These are phyloP conservation scores for Eutypa lata DNA, from an alignment of 2,329 filamentous ascomycete genomes.

Conservation along the genomic window DNA sequence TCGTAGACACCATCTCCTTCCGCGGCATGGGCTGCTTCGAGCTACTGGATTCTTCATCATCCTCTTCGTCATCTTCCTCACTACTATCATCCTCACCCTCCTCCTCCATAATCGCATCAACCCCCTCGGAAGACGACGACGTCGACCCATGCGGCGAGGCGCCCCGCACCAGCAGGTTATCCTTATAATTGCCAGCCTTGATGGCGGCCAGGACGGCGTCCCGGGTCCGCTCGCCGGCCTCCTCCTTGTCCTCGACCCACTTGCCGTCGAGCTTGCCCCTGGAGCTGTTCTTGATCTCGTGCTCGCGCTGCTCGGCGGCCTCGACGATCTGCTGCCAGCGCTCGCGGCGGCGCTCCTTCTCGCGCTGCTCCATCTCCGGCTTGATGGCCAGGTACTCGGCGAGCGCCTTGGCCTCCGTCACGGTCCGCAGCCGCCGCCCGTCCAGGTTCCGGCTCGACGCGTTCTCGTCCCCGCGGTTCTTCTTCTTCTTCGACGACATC, in stretches of 20 bases:
- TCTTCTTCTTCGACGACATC: constrained; percentile 95
- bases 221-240: constrained; percentile 78
- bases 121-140: constrained; percentile 34
- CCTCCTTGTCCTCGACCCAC: constrained; percentile 94
- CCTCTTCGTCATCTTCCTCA: constrained; percentile 32
- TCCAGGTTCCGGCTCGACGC: constrained; percentile 92
- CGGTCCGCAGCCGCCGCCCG: constrained; percentile 82
- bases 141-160: constrained; percentile 49
- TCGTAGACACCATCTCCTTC: constrained; percentile 36
- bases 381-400: constrained; percentile 95
- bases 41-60: constrained; percentile 34
- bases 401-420: constrained; percentile 91
- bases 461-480: constrained; percentile 76
- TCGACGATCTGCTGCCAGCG: constrained; percentile 89
- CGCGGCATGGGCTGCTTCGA: constrained; percentile 50
- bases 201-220: constrained; percentile 71
- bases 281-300: constrained; percentile 74
- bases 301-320: constrained; percentile 75
- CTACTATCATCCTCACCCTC: constrained; percentile 27
- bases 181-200: constrained; percentile 60
- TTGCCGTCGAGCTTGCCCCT: constrained; percentile 76
- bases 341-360: constrained; percentile 80
- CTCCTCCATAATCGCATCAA: constrained; percentile 28
- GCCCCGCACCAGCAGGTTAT: constrained; percentile 46
- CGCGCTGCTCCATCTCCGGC: constrained; percentile 93